Conservation (phyloP, 805 yeast genomes). For the Myxozyma monticola region DNA sequence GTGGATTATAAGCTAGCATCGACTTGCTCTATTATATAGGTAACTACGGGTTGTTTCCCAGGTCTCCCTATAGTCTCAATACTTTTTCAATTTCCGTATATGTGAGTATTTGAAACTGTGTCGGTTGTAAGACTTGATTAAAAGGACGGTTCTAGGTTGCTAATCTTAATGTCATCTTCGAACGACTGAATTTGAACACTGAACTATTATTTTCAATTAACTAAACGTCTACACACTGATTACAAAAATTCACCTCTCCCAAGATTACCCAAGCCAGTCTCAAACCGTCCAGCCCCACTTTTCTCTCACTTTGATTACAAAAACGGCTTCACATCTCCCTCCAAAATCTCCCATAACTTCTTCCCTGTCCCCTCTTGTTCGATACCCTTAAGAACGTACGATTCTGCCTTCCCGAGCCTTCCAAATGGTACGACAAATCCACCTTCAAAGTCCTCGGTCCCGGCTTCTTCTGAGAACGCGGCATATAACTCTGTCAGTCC, state of each 20-base stretch:
- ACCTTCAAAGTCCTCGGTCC: conserved; percentile 39
- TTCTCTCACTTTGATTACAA: background rate
- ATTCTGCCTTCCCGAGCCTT: background rate
- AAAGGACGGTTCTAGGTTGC: background rate
- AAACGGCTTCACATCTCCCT: conserved; percentile 8
- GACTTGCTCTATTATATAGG: too few species aligned
- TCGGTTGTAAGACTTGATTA: too few species aligned
- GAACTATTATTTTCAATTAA: background rate
- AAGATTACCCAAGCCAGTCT: background rate
- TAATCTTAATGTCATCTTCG: background rate
- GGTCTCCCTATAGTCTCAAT: too few species aligned
- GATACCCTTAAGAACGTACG: conserved; percentile 7
- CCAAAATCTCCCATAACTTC: conserved; percentile 16
- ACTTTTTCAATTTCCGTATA: too few species aligned
- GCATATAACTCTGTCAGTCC: conserved; percentile 44
- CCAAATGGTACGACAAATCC: conserved; percentile 32
- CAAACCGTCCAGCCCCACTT: background rate
- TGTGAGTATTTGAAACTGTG: too few species aligned
- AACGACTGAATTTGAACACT: background rate
- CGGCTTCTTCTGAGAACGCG: conserved; percentile 43
- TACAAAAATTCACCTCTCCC: background rate
- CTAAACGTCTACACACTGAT: background rate
- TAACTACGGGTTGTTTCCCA: too few species aligned
- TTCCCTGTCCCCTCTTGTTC: conserved; percentile 2
- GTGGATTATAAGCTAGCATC: too few species aligned